A percentile compares a stretch with the other conserved stretches of the same genome.
phyloP scores from a whole-genome alignment of 805 yeast genomes.

The Torulaspora quercuum region DNA sequence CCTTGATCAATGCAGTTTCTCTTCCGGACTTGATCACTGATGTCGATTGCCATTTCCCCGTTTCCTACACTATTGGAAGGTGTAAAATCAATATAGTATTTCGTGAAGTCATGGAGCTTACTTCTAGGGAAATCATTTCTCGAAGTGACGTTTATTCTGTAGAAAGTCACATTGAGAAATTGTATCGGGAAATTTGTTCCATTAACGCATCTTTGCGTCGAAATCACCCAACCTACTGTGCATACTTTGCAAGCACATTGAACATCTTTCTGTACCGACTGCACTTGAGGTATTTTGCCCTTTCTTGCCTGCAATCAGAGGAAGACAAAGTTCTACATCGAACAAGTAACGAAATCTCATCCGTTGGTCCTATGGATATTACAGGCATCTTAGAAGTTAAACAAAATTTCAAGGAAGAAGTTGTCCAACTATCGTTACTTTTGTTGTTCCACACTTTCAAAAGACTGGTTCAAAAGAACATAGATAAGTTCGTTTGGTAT shows the following conservation, averaged over 20 bases:
- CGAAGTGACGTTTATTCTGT: conserved; percentile 8
- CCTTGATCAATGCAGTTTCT: conserved; percentile 13
- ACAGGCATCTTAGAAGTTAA: conserved; percentile 18
- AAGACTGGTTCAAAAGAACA: conserved; percentile 24
- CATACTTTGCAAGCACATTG: conserved; percentile 27
- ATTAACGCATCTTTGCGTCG: conserved; percentile 13
- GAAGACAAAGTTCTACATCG: conserved; percentile 17
- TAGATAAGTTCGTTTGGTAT: conserved; percentile 27
- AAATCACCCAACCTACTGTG: conserved; percentile 9
- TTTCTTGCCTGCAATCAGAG: conserved; percentile 15
- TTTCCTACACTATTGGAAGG: conserved; percentile 28
- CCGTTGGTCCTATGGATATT: conserved; percentile 13
- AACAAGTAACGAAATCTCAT: conserved; percentile 7
- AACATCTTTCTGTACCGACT: conserved; percentile 27
- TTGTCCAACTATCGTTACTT: conserved; percentile 24
- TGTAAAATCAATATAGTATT: conserved; percentile 24
- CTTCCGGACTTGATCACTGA: conserved; percentile 9
- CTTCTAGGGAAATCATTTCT: conserved; percentile 9
- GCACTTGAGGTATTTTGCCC: conserved; percentile 26
- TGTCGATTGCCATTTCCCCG: conserved; percentile 9
- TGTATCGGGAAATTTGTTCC: conserved; percentile 17
- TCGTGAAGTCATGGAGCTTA: conserved; percentile 23
- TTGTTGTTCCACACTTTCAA: conserved; percentile 26
- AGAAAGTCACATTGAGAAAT: conserved; percentile 5
- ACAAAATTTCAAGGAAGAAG: conserved; percentile 19